A percentile compares a stretch with the other conserved stretches of the same genome.
phyloP scores from a whole-genome alignment of 2,329 filamentous ascomycete genomes.

The Akanthomyces uredinophilus region DNA sequence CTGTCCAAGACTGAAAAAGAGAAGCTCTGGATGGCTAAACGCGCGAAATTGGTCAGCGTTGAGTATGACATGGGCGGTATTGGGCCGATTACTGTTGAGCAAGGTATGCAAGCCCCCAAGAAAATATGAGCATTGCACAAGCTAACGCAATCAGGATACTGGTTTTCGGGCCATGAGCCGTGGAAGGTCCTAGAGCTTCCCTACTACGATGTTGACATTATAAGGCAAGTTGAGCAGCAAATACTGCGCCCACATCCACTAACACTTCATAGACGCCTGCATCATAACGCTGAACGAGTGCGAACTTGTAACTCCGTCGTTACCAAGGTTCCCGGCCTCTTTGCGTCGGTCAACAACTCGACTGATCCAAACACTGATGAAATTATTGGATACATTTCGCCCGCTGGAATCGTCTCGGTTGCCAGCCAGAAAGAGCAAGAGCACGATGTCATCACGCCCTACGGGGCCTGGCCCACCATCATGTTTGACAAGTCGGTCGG shows the following conservation, averaged over 20 bases:
- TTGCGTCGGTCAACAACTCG: constrained; percentile 38
- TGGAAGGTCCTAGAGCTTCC: constrained; percentile 40
- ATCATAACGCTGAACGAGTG: constrained; percentile 35
- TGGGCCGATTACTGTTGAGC: constrained; percentile 37
- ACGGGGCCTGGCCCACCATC: constrained; percentile 33
- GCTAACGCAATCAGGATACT: constrained; percentile 26
- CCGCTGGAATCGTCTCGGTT: constrained; percentile 36
- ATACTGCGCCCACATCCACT: background rate
- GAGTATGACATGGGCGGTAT: constrained; percentile 33
- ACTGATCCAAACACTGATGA: constrained; percentile 32
- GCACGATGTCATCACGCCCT: constrained; percentile 37
- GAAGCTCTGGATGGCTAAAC: constrained; percentile 34
- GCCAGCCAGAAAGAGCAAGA: constrained; percentile 36
- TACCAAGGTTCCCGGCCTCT: constrained; percentile 34
- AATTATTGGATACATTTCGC: constrained; percentile 37
- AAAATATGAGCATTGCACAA: background rate
- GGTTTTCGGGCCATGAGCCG: constrained; percentile 37
- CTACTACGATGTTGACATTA: constrained; percentile 36
- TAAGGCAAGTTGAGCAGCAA: constrained; percentile 23
- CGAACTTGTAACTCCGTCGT: constrained; percentile 38
- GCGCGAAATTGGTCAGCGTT: constrained; percentile 30
- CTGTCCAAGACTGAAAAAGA: constrained; percentile 29
- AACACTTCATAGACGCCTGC: constrained; percentile 26
- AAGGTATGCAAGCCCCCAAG: constrained; percentile 22
- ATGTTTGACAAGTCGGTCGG: constrained; percentile 34